Base-by-base conservation (phyloP, 176 grass and related monocot genomes). In the Cenchrus fungigraminus region DNA sequence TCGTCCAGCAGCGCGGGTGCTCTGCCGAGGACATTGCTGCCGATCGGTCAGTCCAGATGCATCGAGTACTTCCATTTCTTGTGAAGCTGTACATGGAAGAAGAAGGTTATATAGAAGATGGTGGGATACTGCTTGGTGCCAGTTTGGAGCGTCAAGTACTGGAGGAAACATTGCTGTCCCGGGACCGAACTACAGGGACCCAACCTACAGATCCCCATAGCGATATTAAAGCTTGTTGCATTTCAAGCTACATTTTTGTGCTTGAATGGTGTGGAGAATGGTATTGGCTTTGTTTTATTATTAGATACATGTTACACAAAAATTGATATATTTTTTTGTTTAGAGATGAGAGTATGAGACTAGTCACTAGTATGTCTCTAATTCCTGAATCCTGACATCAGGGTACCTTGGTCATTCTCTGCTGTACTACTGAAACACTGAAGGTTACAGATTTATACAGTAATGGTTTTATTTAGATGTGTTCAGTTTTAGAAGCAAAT, bases 31-130 rank as follows among this genome's bases (percentile, higher is more conserved):
- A 91, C 85, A 11, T 71, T 91, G 81, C 44, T 91, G 20, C 85
- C 81, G 13, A 91, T 91, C 37, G 85, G 85, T 8, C 85, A 87
- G 76, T 87, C 89, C 5, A 87, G 85, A 76, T 87, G 85, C 89
- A 91, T 91, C 34, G 89, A 91, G 85, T 91, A 81, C 54, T 91
- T 91, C 64, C 89, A 91, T 45, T 91, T 91, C 80, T 80, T 91
- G 89, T 90, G 84, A 90, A 52, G 14, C 45, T 87, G 15, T 65
- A 20, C 3, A 55, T 45, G 32, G 34, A 56, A 87, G 42, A 42
- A 47, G 51, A 81, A 43, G 75, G 63, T 6, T 42, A 54, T 57
- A 29, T 25, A 2, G 37, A 40, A 40, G 37, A 29, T 73, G 20
- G 45, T 73, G 15, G 20, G 73, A 13, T 50, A 7, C 31, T 16